A percentile compares a stretch with the other conserved stretches of the same genome.
phyloP scores from a whole-genome alignment of 164 flowering plant species.

The Magnolia officinalis region DNA sequence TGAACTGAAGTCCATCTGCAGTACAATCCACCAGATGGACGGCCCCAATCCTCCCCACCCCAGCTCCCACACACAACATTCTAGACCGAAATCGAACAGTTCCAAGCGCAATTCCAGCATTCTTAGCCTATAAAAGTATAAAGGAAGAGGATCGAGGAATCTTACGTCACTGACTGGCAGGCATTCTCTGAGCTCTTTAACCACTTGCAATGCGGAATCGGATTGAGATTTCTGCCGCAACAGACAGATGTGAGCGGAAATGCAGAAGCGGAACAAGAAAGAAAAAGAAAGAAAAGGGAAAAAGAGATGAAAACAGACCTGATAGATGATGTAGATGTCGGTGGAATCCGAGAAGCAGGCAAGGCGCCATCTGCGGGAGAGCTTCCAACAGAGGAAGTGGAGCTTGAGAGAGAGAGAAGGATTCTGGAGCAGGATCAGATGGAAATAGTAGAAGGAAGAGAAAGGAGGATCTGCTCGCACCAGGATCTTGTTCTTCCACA shows the following conservation, averaged over 20 bases:
- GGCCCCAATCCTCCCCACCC: too few relatives aligned
- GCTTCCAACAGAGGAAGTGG: slow-evolving; percentile 16
- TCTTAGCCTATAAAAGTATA: background rate
- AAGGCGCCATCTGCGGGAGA: slow-evolving; percentile 10
- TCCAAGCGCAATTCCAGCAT: background rate
- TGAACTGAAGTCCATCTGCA: too few relatives aligned
- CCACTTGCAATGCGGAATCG: background rate
- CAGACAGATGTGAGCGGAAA: background rate
- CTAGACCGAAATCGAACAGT: too few relatives aligned
- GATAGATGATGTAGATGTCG: slow-evolving; percentile 14
- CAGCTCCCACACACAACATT: too few relatives aligned
- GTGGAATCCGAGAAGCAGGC: slow-evolving; percentile 12
- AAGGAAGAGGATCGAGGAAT: background rate
- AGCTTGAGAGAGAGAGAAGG: background rate
- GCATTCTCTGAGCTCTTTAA: slow-evolving; percentile 3
- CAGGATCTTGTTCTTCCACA: slow-evolving; percentile 13
- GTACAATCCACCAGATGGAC: too few relatives aligned
- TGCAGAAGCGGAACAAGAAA: background rate
- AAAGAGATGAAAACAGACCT: background rate
- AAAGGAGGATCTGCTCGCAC: slow-evolving; percentile 3
- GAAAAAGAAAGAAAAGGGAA: background rate
- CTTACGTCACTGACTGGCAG: slow-evolving; percentile 7
- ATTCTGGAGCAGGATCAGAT: background rate
- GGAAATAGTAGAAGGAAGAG: background rate
- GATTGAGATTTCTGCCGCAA: slow-evolving; percentile 7